These are phyloP conservation scores for Paecilomyces fulvus DNA, from an alignment of 2,329 filamentous ascomycete species.

Conservation along the genomic window DNA sequence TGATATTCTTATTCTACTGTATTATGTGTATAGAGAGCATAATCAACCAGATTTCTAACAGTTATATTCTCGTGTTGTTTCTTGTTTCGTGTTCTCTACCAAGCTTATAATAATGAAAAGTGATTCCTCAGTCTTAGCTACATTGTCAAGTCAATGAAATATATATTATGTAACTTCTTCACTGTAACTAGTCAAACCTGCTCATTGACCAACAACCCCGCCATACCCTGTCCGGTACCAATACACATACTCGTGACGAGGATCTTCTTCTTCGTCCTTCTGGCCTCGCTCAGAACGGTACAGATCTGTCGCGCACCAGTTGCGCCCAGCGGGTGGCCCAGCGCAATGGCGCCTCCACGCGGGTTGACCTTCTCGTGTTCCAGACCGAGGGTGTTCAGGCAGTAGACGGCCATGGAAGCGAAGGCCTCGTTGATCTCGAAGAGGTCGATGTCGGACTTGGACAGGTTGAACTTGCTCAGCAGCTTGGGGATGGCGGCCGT, in stretches of 20 bases:
- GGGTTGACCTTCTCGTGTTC: slow-evolving; percentile 75
- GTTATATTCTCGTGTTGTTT: no score
- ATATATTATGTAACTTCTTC: no score
- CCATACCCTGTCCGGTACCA: slow-evolving; percentile 60
- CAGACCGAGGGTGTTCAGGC: slow-evolving; percentile 58
- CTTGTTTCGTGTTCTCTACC: no score
- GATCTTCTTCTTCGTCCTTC: slow-evolving; percentile 81
- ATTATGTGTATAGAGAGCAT: neutral
- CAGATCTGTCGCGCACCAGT: slow-evolving; percentile 87
- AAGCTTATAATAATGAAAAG: no score
- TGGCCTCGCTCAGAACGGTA: slow-evolving; percentile 77
- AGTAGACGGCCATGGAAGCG: slow-evolving; percentile 96
- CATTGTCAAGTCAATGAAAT: no score
- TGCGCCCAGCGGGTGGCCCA: slow-evolving; percentile 84
- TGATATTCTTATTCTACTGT: neutral
- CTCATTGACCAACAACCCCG: slow-evolving; percentile 58
- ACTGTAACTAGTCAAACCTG: slow-evolving; percentile 35
- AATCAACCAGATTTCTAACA: neutral
- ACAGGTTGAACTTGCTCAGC: slow-evolving; percentile 67
- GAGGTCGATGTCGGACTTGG: slow-evolving; percentile 75
- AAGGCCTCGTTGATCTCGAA: slow-evolving; percentile 97
- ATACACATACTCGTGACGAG: slow-evolving; percentile 87
- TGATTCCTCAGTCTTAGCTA: no score
- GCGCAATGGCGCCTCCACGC: slow-evolving; percentile 83
- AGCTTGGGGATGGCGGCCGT: slow-evolving; percentile 67